Evolutionary conservation across 1,139 yeast genomes (phyloP), one percentile per base, ranked within the genome.

Genomic region (Torulaspora globosa): DNA sequence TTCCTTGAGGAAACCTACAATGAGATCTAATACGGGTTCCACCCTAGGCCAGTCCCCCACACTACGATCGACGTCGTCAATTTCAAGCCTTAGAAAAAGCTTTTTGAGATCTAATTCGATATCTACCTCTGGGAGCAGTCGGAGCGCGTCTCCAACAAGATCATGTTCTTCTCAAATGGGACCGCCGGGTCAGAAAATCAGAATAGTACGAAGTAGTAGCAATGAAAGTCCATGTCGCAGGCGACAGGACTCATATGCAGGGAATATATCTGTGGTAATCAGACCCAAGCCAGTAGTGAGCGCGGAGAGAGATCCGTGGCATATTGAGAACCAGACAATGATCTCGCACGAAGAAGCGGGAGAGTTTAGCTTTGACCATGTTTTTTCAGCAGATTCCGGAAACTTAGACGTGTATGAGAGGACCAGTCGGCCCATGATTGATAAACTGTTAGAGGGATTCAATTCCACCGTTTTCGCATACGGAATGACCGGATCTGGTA

Each of bases 401-500:
- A 89, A 89, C 61, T 56, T 64, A 5, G 75, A 76, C 24, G 86
- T 90, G 1, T 90, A 85, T 62, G 70, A 70, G 26, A 67, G 68
- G 15, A 71, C 84, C 1, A 90, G 89, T 36, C 69, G 75, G 26
- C 79, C 78, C 1, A 70, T 88, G 36, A 81, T 90, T 1, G 68
- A 73, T 21, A 78, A 82, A 51, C 82, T 87, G 47, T 70, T 88
- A 53, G 82, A 82, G 29, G 96, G 96, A 0, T 89, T 71, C 63
- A 88, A 89, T 60, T 95, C 92, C 8, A 90, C 96, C 0, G 82
- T 90, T 1, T 88, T 90, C 66, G 96, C 96, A 2, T 88, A 89
- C 61, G 95, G 96, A 41, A 86, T 86, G 90, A 88, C 97, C 0
- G 97, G 97, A 0, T 87, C 96, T 1, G 97, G 97, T 27, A 90